Evolutionary conservation across 352 stramenopile species (phyloP).

Genomic region (Phytopythium delawarense): DNA sequence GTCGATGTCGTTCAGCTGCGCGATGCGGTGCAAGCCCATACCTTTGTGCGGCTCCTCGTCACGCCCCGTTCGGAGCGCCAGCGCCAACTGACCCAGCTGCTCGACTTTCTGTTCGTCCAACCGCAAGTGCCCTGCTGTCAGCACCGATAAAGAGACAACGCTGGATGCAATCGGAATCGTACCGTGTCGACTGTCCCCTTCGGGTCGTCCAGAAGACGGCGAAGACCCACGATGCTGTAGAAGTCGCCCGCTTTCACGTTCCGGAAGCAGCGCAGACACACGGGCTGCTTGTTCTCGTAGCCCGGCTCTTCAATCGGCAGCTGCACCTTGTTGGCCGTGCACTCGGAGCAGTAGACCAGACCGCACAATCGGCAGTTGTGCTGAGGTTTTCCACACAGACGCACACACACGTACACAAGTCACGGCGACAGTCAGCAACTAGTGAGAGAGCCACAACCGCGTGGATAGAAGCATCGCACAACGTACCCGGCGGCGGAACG

Average conservation of each 20-base stretch:
- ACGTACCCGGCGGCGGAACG: constrained; percentile 64
- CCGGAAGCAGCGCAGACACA: constrained; percentile 72
- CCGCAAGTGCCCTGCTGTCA: neutral
- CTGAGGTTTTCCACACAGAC: constrained; percentile 14
- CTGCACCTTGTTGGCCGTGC: constrained; percentile 62
- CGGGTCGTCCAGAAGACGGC: constrained; percentile 46
- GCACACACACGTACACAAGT: neutral
- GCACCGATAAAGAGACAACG: neutral
- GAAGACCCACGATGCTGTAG: constrained; percentile 68
- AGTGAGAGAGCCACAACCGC: neutral
- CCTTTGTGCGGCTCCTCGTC: constrained; percentile 49
- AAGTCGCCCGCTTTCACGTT: constrained; percentile 69
- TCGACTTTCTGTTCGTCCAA: constrained; percentile 43
- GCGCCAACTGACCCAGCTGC: constrained; percentile 58
- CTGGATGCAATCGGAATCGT: neutral
- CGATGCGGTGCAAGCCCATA: constrained; percentile 70
- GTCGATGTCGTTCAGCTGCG: constrained; percentile 84
- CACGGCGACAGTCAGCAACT: neutral
- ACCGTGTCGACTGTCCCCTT: constrained; percentile 34
- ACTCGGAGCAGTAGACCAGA: constrained; percentile 70
- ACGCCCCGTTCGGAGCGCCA: constrained; percentile 47
- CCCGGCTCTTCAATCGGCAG: constrained; percentile 49
- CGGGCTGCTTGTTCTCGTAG: constrained; percentile 68
- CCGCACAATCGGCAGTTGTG: constrained; percentile 79
- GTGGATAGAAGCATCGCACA: neutral